These are phyloP conservation scores for Cladochytrium replicatum DNA, from an alignment of 192 early-diverging fungal species.

Conservation along the genomic window DNA sequence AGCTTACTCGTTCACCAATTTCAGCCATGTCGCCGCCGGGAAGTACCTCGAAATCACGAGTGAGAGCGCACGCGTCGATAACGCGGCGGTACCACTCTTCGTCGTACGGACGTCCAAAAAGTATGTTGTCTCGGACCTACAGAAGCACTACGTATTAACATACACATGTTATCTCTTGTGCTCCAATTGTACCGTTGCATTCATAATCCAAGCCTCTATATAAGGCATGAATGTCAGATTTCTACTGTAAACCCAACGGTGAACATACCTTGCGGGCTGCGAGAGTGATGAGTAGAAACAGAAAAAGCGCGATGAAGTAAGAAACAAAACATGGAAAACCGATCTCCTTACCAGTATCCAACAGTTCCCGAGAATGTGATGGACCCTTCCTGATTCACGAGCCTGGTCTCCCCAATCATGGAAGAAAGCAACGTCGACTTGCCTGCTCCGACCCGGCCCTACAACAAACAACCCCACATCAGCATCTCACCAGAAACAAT, in stretches of 20 bases:
- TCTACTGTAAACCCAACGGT: too few relatives aligned
- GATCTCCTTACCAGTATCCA: too few relatives aligned
- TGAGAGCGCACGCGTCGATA: conserved; percentile 58
- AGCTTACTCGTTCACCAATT: conserved; percentile 46
- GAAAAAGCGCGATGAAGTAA: too few relatives aligned
- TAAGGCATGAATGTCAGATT: too few relatives aligned
- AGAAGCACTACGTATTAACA: too few relatives aligned
- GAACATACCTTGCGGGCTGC: too few relatives aligned
- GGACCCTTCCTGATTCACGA: conserved; percentile 42
- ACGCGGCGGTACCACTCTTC: conserved; percentile 49
- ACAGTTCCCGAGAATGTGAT: conserved; percentile 55
- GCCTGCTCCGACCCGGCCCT: conserved; percentile 74
- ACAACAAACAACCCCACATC: too few relatives aligned
- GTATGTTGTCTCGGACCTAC: conserved; percentile 54
- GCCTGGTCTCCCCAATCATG: conserved; percentile 71
- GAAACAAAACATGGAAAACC: too few relatives aligned
- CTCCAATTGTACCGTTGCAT: too few relatives aligned
- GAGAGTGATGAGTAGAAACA: too few relatives aligned
- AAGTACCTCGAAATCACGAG: conserved; percentile 58
- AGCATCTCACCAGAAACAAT: too few relatives aligned
- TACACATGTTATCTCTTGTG: too few relatives aligned
- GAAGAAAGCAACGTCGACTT: conserved; percentile 79
- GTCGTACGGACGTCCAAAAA: conserved; percentile 58
- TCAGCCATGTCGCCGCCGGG: conserved; percentile 53
- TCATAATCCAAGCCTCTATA: conserved; percentile 87